Percentiles rank a stretch among this genome's conserved stretches.
phyloP scores from a whole-genome alignment of 306 rosid genomes.

The Quercus rubra region DNA sequence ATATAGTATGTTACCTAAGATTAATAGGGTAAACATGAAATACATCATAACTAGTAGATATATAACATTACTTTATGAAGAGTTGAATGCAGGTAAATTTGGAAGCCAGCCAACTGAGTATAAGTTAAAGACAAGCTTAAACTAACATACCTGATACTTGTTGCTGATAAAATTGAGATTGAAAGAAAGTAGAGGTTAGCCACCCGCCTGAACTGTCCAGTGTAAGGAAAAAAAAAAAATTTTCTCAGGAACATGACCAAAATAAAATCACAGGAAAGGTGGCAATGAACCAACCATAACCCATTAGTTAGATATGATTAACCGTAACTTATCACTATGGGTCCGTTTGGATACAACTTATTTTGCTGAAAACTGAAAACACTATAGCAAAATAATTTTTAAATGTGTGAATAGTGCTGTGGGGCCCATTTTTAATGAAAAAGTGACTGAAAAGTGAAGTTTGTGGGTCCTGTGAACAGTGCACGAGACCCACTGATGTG shows the following conservation, averaged over 20 bases:
- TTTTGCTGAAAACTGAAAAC: too few relatives aligned
- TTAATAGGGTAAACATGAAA: neutral
- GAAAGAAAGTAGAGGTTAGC: conserved; percentile 95
- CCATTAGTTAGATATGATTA: conserved; percentile 4
- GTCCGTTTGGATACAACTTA: too few relatives aligned
- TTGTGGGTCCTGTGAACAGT: too few relatives aligned
- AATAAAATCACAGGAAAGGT: conserved; percentile 15
- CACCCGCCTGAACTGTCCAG: conserved; percentile 96
- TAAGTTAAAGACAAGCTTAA: neutral
- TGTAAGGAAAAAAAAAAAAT: conserved; percentile 28
- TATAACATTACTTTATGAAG: neutral
- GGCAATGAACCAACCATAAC: conserved; percentile 11
- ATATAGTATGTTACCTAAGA: neutral
- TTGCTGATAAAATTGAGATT: conserved; percentile 88
- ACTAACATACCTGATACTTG: conserved; percentile 73
- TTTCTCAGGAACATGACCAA: conserved; percentile 33
- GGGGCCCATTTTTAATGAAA: too few relatives aligned
- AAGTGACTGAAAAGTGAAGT: too few relatives aligned
- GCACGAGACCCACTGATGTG: too few relatives aligned
- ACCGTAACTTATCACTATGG: neutral
- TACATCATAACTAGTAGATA: neutral
- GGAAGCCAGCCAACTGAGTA: neutral
- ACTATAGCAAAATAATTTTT: too few relatives aligned
- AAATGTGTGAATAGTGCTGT: too few relatives aligned
- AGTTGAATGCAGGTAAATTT: neutral